Percentiles rank a stretch among this genome's conserved stretches.
These are phyloP conservation scores for Cladosporium sp. DNA, from an alignment of 2,329 filamentous ascomycete genomes.

Conservation along the genomic window DNA sequence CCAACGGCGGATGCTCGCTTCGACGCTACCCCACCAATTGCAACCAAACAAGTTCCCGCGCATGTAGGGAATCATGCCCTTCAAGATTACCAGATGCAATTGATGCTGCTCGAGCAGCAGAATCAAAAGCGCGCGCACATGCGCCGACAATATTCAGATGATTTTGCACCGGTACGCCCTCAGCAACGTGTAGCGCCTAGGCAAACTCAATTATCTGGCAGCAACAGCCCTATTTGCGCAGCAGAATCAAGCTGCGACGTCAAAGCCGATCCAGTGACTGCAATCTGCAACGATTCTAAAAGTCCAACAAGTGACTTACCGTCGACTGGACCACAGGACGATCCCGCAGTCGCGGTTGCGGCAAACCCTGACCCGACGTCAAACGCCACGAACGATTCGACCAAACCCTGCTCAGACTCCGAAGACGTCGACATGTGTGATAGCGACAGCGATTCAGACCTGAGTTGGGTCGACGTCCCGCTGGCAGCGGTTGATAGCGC, in stretches of 20 bases:
- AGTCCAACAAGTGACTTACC: background rate
- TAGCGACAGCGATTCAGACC: background rate
- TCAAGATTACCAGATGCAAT: conserved; percentile 84
- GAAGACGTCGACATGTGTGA: background rate
- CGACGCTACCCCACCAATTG: background rate
- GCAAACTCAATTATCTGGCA: too few relatives aligned
- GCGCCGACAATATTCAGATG: too few relatives aligned
- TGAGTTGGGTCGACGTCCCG: background rate
- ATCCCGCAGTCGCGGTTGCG: background rate
- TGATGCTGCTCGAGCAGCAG: conserved; percentile 81
- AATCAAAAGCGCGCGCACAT: conserved; percentile 85
- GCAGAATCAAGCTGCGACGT: too few relatives aligned
- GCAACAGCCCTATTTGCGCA: too few relatives aligned
- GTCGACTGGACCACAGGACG: background rate
- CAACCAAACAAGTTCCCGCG: background rate
- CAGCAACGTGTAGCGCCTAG: too few relatives aligned
- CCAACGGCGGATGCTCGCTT: too few relatives aligned
- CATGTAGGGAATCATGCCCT: conserved; percentile 70
- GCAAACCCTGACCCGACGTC: background rate
- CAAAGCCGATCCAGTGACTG: too few relatives aligned
- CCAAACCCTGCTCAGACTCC: background rate
- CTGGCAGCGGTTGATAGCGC: too few relatives aligned
- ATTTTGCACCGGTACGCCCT: too few relatives aligned
- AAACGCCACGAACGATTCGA: background rate
- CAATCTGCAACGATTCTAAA: too few relatives aligned